Conservation (phyloP, 163 green algal species). For the Chlorella variabilis region DNA sequence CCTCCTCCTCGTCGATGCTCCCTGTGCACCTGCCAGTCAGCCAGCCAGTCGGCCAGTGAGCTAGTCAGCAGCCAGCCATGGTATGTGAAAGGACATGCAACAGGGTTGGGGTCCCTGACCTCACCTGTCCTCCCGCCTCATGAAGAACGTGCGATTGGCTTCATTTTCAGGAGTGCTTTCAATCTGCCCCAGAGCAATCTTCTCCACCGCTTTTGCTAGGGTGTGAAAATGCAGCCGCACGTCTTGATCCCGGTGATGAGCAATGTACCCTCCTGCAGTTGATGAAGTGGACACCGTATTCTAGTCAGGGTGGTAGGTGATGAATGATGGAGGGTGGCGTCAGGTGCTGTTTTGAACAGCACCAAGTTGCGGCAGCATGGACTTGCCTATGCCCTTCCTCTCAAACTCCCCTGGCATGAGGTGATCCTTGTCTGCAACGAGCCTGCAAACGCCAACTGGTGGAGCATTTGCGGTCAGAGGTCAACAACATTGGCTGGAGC, state of each 20-base stretch:
- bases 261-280: neutral
- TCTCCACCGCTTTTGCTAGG: conserved; percentile 5
- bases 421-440: conserved; percentile 32
- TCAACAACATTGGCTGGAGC: neutral
- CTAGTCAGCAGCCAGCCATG: too few relatives aligned
- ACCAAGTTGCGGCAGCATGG: too few relatives aligned
- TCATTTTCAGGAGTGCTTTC: neutral
- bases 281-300: neutral
- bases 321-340: neutral
- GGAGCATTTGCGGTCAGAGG: neutral
- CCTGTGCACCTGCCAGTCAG: too few relatives aligned
- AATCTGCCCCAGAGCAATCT: conserved; percentile 7
- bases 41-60: too few relatives aligned
- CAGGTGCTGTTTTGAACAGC: too few relatives aligned
- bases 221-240: conserved; percentile 6
- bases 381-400: neutral
- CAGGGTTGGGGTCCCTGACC: too few relatives aligned
- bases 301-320: too few relatives aligned
- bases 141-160: conserved; percentile 6
- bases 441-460: conserved; percentile 5
- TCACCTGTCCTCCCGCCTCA: neutral
- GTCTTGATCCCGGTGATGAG: neutral
- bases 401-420: conserved; percentile 9
- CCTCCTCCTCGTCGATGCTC: too few relatives aligned
- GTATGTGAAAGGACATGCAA: too few relatives aligned